Conservation (phyloP, 768 basidiomycete species). For the Mycena alexandri region DNA sequence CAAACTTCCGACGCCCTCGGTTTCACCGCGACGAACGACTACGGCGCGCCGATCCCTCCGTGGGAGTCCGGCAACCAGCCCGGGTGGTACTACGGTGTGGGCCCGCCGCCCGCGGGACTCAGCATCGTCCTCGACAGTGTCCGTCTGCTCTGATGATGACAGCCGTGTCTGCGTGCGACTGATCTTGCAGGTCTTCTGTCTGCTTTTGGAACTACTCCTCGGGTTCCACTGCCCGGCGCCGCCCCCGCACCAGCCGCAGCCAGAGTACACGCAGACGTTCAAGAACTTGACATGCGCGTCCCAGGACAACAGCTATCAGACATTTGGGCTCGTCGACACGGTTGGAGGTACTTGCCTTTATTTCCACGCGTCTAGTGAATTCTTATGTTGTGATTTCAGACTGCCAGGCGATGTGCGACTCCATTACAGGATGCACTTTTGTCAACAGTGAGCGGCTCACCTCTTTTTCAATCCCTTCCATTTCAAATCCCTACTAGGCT, state of each 20-base stretch:
- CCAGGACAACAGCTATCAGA: slow-evolving; percentile 56
- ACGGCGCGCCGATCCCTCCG: slow-evolving; percentile 54
- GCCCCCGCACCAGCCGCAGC: slow-evolving; percentile 35
- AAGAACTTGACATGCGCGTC: slow-evolving; percentile 57
- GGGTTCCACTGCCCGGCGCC: slow-evolving; percentile 55
- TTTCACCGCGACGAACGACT: slow-evolving; percentile 49
- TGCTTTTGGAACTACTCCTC: slow-evolving; percentile 51
- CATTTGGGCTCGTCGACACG: slow-evolving; percentile 60
- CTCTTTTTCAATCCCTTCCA: slow-evolving; percentile 4
- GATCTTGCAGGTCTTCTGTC: slow-evolving; percentile 52
- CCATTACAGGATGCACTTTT: slow-evolving; percentile 55
- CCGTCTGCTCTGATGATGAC: slow-evolving; percentile 34
- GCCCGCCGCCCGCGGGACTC: slow-evolving; percentile 46
- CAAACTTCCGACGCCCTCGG: slow-evolving; percentile 34
- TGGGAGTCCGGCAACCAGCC: slow-evolving; percentile 50
- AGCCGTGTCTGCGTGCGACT: slow-evolving; percentile 4
- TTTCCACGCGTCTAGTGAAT: slow-evolving; percentile 10
- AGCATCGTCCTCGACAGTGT: slow-evolving; percentile 50
- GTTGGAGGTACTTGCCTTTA: slow-evolving; percentile 49
- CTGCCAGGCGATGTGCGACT: slow-evolving; percentile 61
- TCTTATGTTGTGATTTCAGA: slow-evolving; percentile 42
- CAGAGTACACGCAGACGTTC: slow-evolving; percentile 56
- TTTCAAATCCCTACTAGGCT: slow-evolving; percentile 45
- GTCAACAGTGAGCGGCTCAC: slow-evolving; percentile 53
- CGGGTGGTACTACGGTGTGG: slow-evolving; percentile 59